phyloP scores from a whole-genome alignment of 495 filamentous ascomycete genomes.

The Podospora australis region DNA sequence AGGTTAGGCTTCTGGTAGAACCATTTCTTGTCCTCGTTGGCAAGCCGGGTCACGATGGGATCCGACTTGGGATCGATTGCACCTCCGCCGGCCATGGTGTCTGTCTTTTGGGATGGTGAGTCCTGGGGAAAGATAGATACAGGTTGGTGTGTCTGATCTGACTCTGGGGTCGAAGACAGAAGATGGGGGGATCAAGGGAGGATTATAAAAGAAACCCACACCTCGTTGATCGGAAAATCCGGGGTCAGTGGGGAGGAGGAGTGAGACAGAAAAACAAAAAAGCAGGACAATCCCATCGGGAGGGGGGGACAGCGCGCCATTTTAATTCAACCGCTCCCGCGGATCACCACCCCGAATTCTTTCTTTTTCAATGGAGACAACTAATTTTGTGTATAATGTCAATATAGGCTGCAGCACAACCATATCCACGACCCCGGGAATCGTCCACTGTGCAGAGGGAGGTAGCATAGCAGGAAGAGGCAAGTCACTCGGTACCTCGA shows the following conservation, averaged over 20 bases:
- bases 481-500: not conserved
- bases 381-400: not conserved
- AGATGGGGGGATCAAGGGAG: too few species aligned
- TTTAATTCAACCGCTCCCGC: slow-evolving; percentile 4
- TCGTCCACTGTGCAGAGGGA: too few species aligned
- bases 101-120: not conserved
- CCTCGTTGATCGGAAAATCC: too few species aligned
- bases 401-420: not conserved
- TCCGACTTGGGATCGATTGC: slow-evolving; percentile 29
- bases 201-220: too few species aligned
- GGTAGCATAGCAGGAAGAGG: not conserved
- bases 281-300: not conserved
- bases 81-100: slow-evolving; percentile 13
- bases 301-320: not conserved
- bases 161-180: too few species aligned
- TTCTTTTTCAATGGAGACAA: not conserved
- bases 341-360: not conserved
- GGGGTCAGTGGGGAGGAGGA: too few species aligned
- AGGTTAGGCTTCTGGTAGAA: slow-evolving; percentile 61
- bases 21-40: slow-evolving; percentile 41
- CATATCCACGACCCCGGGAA: slow-evolving; percentile 5
- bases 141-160: too few species aligned
- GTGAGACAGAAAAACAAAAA: not conserved
- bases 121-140: too few species aligned
- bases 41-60: slow-evolving; percentile 43